phyloP scores from a whole-genome alignment of 345 rosid genomes.

The Citrus glauca region DNA sequence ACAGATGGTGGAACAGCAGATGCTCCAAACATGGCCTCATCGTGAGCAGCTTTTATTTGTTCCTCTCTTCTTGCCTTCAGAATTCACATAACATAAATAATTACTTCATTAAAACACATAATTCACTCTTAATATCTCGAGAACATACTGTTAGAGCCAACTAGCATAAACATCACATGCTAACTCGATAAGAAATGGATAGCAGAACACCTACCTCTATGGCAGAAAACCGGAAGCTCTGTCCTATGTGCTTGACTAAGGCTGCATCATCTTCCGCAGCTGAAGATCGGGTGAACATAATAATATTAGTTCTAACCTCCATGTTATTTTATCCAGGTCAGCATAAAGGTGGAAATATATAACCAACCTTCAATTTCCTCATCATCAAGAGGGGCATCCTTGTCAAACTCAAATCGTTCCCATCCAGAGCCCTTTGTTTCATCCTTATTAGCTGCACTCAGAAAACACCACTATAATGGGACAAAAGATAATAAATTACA shows the following conservation, averaged over 20 bases:
- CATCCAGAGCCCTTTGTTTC: conserved; percentile 67
- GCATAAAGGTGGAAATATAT: neutral
- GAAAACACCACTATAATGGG: neutral
- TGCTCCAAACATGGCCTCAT: conserved; percentile 92
- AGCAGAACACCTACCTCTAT: conserved; percentile 53
- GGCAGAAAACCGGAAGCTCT: conserved; percentile 80
- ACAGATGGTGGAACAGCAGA: conserved; percentile 29
- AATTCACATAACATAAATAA: neutral
- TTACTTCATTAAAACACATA: neutral
- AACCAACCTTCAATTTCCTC: conserved; percentile 77
- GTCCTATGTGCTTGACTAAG: conserved; percentile 80
- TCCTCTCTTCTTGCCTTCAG: conserved; percentile 75
- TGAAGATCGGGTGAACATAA: conserved; percentile 22
- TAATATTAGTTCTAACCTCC: neutral
- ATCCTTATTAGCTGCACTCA: conserved; percentile 76
- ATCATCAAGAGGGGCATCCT: conserved; percentile 91
- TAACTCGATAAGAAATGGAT: neutral
- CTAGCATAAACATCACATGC: neutral
- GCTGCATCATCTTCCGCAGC: conserved; percentile 81
- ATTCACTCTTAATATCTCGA: neutral
- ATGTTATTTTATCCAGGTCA: neutral
- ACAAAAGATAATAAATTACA: neutral
- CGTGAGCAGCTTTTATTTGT: conserved; percentile 70
- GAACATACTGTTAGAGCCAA: neutral
- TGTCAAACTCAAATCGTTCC: conserved; percentile 86